These are phyloP conservation scores for Bondarzewia mesenterica DNA, from an alignment of 1,284 basidiomycete genomes.

Conservation along the genomic window DNA sequence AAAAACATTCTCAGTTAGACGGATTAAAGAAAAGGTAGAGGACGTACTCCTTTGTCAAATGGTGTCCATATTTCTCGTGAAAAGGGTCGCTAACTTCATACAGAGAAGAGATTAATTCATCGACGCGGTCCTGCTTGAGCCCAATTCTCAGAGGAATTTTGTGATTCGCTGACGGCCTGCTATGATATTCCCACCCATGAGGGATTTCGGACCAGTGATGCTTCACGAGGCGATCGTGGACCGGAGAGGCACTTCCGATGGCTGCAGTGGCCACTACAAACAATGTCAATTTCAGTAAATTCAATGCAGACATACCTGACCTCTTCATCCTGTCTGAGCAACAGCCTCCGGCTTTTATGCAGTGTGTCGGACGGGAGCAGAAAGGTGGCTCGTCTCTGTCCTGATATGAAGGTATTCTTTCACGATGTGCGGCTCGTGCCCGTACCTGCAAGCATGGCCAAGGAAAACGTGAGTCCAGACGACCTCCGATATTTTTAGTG, in stretches of 20 bases:
- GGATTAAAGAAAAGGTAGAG: slow-evolving; percentile 27
- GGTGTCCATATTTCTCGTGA: slow-evolving; percentile 31
- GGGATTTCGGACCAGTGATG: slow-evolving; percentile 48
- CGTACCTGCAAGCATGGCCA: background rate
- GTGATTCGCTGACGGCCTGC: slow-evolving; percentile 35
- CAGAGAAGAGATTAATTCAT: slow-evolving; percentile 40
- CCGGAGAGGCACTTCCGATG: background rate
- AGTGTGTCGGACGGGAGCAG: background rate
- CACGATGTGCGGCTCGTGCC: background rate
- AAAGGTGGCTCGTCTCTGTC: background rate
- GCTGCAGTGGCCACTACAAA: background rate
- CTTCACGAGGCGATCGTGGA: slow-evolving; percentile 38
- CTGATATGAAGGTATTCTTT: background rate
- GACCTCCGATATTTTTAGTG: background rate
- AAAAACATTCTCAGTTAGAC: slow-evolving; percentile 27
- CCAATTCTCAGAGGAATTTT: slow-evolving; percentile 43
- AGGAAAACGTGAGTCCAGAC: background rate
- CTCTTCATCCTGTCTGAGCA: too few species aligned
- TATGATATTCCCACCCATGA: slow-evolving; percentile 40
- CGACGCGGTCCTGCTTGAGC: slow-evolving; percentile 42
- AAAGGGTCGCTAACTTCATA: slow-evolving; percentile 55
- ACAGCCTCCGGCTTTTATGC: too few species aligned
- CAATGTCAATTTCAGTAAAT: background rate
- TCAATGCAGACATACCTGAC: too few species aligned
- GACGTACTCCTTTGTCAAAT: background rate